Conservation (phyloP, 176 grass and related monocot genomes). For the Rhynchospora breviuscula region DNA sequence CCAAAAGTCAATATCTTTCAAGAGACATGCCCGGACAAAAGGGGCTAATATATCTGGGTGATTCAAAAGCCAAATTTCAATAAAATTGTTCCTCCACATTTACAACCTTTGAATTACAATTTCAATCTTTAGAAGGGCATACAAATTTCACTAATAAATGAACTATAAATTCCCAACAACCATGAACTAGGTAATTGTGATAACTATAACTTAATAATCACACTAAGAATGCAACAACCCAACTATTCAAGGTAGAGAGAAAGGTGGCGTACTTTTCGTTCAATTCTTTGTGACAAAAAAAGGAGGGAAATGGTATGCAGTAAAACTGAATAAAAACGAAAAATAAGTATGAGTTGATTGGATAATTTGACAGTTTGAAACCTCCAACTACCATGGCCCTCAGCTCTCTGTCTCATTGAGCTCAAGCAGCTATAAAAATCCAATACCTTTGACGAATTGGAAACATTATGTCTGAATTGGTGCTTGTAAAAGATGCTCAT, state of each 20-base stretch:
- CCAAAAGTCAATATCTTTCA: no score
- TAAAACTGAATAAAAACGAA: not conserved
- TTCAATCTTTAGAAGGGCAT: no score
- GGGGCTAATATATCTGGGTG: no score
- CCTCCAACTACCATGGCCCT: not conserved
- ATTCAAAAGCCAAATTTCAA: no score
- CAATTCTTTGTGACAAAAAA: no score
- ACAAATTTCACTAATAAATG: not conserved
- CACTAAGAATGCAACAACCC: not conserved
- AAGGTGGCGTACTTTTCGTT: no score
- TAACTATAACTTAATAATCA: not conserved
- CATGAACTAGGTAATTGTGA: not conserved
- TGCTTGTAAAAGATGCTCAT: not conserved
- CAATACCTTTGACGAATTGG: no score
- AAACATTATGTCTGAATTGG: not conserved
- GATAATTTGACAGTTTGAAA: not conserved
- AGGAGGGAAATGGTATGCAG: not conserved
- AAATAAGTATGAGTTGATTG: no score
- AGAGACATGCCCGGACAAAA: no score
- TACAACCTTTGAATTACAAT: no score
- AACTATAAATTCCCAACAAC: not conserved
- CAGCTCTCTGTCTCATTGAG: not conserved
- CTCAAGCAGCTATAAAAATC: not conserved
- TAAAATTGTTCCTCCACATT: no score
- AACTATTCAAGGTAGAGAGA: not conserved